phyloP scores from a whole-genome alignment of 2,329 filamentous ascomycete species.

The Exophiala viscosa region DNA sequence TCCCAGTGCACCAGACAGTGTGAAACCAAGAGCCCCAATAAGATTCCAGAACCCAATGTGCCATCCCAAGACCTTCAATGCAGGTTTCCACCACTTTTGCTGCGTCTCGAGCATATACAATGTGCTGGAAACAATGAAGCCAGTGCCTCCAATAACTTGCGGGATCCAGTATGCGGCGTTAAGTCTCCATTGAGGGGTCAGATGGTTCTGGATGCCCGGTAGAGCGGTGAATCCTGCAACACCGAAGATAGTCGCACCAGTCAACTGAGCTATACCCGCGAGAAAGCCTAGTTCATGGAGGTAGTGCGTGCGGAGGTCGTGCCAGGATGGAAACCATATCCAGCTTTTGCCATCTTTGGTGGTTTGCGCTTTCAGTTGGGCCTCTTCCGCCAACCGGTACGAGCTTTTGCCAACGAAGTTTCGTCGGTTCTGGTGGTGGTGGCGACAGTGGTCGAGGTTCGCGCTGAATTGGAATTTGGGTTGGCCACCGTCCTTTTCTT shows the following conservation, averaged over 20 bases:
- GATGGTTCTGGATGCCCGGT: constrained; percentile 52
- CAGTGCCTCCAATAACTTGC: constrained; percentile 59
- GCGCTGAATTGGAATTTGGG: constrained; percentile 9
- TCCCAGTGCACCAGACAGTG: constrained; percentile 56
- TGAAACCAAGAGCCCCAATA: constrained; percentile 61
- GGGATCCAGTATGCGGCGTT: constrained; percentile 61
- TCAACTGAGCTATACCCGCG: constrained; percentile 54
- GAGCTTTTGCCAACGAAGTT: constrained; percentile 37
- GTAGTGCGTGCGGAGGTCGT: constrained; percentile 59
- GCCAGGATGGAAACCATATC: constrained; percentile 58
- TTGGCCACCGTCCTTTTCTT: constrained; percentile 26
- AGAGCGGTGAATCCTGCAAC: constrained; percentile 60
- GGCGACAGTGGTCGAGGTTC: constrained; percentile 15
- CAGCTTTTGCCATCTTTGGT: constrained; percentile 37
- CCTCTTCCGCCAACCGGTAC: background rate
- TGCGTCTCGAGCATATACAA: constrained; percentile 68
- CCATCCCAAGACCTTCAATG: constrained; percentile 58
- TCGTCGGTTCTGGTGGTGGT: constrained; percentile 22
- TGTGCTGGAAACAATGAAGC: constrained; percentile 57
- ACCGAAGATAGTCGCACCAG: constrained; percentile 62
- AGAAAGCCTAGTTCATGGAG: constrained; percentile 61
- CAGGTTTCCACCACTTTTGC: constrained; percentile 59
- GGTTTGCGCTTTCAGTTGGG: background rate
- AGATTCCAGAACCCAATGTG: constrained; percentile 65
- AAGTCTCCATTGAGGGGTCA: constrained; percentile 41